Percentiles rank a stretch among this genome's conserved stretches.
Conservation (phyloP, 306 rosid genomes). For the Quercus mongolica region DNA sequence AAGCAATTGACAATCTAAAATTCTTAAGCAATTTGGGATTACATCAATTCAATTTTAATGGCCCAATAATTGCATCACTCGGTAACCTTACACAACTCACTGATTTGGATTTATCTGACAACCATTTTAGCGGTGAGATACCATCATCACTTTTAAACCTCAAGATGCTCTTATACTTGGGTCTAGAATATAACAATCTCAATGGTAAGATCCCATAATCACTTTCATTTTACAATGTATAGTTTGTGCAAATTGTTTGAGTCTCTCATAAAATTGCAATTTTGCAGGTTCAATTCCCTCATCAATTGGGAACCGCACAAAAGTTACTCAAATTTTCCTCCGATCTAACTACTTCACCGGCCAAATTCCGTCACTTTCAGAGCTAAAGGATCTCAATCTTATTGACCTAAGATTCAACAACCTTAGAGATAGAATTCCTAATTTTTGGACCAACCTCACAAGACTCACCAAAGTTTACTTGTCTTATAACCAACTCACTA, state of each 20-base stretch:
- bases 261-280: background rate
- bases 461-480: too few species aligned
- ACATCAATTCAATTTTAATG: background rate
- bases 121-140: background rate
- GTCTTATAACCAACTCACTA: background rate
- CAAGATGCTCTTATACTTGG: background rate
- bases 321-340: background rate
- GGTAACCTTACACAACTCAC: slow-evolving; percentile 6
- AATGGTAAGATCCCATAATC: too few species aligned
- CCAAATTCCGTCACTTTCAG: slow-evolving; percentile 8
- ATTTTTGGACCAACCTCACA: too few species aligned
- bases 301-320: slow-evolving; percentile 17
- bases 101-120: background rate
- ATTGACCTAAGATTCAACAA: background rate
- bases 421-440: background rate
- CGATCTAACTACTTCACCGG: background rate
- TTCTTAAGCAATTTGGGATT: background rate
- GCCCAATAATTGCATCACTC: background rate
- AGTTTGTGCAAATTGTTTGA: too few species aligned
- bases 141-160: background rate
- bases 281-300: background rate
- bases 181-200: background rate
- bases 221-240: too few species aligned
- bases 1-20: background rate
- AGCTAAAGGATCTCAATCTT: background rate